Percentiles rank a stretch among this genome's conserved stretches.
phyloP scores from a whole-genome alignment of 1,284 basidiomycete genomes.

The Irpex sp. region DNA sequence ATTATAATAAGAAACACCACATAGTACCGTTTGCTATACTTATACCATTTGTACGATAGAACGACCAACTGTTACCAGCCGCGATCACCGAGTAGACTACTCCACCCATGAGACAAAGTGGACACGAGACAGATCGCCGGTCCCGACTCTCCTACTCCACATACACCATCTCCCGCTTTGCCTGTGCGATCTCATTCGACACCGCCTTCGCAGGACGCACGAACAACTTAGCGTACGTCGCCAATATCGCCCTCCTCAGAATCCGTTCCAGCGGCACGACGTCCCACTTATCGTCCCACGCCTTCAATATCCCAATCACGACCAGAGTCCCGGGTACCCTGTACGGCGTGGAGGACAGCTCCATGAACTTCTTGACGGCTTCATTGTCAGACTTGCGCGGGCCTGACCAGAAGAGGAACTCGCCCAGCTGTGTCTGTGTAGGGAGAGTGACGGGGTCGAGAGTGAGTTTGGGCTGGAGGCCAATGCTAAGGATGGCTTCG shows the following conservation, averaged over 20 bases:
- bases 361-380: not conserved
- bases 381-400: not conserved
- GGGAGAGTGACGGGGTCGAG: not conserved
- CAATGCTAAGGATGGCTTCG: not conserved
- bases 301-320: not conserved
- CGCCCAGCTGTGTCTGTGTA: not conserved
- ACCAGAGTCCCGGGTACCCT: not conserved
- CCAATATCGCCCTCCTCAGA: conserved; percentile 22
- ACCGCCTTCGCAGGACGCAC: conserved; percentile 9
- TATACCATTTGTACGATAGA: too few species aligned
- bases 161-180: conserved; percentile 13
- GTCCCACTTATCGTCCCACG: conserved; percentile 5
- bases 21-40: too few species aligned
- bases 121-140: too few species aligned
- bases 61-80: too few species aligned
- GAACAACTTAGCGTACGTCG: conserved; percentile 2
- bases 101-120: too few species aligned
- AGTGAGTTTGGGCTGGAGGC: not conserved
- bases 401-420: not conserved
- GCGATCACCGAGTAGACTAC: too few species aligned
- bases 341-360: not conserved
- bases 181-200: conserved; percentile 7
- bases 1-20: too few species aligned
- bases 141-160: not conserved
- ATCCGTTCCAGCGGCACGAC: conserved; percentile 24